Base-by-base conservation (phyloP, 345 rosid species). In the Sonneratia alba region DNA sequence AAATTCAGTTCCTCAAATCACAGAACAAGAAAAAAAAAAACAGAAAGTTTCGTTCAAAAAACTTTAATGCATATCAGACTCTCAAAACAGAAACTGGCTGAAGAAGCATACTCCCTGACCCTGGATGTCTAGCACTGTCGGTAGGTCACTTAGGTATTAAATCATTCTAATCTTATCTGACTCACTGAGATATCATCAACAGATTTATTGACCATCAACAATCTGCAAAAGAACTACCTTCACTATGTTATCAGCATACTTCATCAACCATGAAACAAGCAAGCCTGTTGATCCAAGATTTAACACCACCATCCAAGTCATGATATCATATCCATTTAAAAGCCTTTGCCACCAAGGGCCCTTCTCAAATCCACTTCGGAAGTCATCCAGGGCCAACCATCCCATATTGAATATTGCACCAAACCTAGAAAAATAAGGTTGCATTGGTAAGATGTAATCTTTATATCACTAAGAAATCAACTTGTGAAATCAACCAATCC, bases 311-410 rank as follows among this genome's bases (percentile, higher is more conserved):
- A 74, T 62, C 97, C 91, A 90, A 70, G 97, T 92, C 45, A 86
- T 90, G 40, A 86, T 72, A 77, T 82, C 88, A 76, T 90, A 92
- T 57, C 97, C 98, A 79, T 85, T 82, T 61, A 87, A 85, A 72
- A 92, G 85, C 66, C 89, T 90, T 77, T 89, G 96, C 99, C 97
- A 89, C 94, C 91, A 86, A n/a, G 84, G 83, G 71, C 97, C 99
- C 36, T 87, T 92, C 85, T 90, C 96, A 83, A 84, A 92, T 16
- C 92, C 97, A 74, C 89, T 82, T 82, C 89, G 78, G 68, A 90
- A 90, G 84, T 95, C 99, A 95, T 95, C 97, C 71, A 85, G 55
- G 48, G 89, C 53, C 77, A 92, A 96, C 66, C 90, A 78, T 12
- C 83, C 95, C 90, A 90, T 77, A 62, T 95, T 92, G 90, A 95